phyloP scores from a whole-genome alignment of 257 asterid genomes.

The Salvia hispanica region DNA sequence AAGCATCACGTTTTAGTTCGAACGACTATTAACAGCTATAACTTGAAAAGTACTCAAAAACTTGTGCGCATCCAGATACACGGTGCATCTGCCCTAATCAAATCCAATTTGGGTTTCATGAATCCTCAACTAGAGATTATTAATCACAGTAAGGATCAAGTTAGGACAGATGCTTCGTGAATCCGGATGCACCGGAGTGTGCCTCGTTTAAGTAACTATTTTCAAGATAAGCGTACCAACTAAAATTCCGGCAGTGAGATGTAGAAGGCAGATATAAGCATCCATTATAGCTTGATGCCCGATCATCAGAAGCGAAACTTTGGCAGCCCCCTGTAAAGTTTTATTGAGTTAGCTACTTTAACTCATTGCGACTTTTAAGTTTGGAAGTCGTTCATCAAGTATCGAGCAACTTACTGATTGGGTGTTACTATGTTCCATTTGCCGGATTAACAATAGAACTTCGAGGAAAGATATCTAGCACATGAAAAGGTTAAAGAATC shows the following conservation, averaged over 20 bases:
- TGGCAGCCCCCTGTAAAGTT: constrained; percentile 86
- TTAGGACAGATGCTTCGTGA: too few relatives aligned
- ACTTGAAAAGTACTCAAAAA: too few relatives aligned
- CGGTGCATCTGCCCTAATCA: too few relatives aligned
- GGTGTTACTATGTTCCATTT: constrained; percentile 95
- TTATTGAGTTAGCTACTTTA: constrained; percentile 18
- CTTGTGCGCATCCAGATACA: too few relatives aligned
- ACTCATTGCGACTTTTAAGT: constrained; percentile 13
- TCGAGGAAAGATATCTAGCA: constrained; percentile 85
- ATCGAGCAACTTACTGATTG: constrained; percentile 70
- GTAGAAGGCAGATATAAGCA: constrained; percentile 94
- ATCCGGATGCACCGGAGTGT: too few relatives aligned
- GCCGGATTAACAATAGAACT: constrained; percentile 88
- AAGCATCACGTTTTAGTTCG: constrained; percentile 24
- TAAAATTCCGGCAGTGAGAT: constrained; percentile 96
- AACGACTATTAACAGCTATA: constrained; percentile 10
- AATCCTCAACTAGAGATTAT: too few relatives aligned
- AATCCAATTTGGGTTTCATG: too few relatives aligned
- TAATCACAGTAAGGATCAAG: too few relatives aligned
- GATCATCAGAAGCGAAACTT: constrained; percentile 90
- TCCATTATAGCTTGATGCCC: constrained; percentile 99
- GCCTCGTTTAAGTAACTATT: too few relatives aligned
- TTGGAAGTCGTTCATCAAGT: background rate
- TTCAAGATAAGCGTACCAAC: constrained; percentile 60
- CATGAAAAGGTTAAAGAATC: constrained; percentile 52